phyloP scores from a whole-genome alignment of 352 stramenopile genomes.

The Pythium monospermum region DNA sequence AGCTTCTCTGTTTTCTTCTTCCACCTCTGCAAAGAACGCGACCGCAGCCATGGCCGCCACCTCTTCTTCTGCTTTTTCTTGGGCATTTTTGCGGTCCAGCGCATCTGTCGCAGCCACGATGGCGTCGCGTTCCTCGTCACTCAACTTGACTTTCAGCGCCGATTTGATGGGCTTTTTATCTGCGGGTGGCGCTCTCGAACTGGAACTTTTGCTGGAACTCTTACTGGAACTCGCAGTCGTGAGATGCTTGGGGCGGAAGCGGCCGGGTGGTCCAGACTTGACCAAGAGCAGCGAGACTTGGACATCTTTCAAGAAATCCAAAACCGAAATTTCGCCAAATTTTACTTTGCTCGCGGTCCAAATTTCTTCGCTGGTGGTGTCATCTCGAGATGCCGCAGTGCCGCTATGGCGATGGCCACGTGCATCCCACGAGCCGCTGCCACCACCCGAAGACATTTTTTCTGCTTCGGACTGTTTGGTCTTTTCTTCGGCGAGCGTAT shows the following conservation, averaged over 20 bases:
- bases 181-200: background rate
- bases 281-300: conserved; percentile 20
- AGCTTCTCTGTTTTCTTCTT: background rate
- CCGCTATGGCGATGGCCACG: background rate
- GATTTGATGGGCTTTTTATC: conserved; percentile 20
- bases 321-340: conserved; percentile 14
- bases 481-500: conserved; percentile 14
- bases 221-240: too few relatives aligned
- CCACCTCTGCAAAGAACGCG: background rate
- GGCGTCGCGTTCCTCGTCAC: conserved; percentile 5
- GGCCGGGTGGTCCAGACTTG: background rate
- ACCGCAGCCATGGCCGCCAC: background rate
- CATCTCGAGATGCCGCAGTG: too few relatives aligned
- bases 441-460: background rate
- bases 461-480: conserved; percentile 8
- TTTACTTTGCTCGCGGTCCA: conserved; percentile 19
- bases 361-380: too few relatives aligned
- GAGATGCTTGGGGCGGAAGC: conserved; percentile 1
- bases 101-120: conserved; percentile 1
- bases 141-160: conserved; percentile 20
- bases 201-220: too few relatives aligned
- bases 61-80: background rate
- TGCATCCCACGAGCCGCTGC: background rate
- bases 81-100: background rate
- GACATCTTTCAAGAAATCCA: conserved; percentile 25